A percentile compares a stretch with the other conserved stretches of the same genome.
These are phyloP conservation scores for Talaromyces ruber DNA, from an alignment of 495 filamentous ascomycete genomes.

Conservation along the genomic window DNA sequence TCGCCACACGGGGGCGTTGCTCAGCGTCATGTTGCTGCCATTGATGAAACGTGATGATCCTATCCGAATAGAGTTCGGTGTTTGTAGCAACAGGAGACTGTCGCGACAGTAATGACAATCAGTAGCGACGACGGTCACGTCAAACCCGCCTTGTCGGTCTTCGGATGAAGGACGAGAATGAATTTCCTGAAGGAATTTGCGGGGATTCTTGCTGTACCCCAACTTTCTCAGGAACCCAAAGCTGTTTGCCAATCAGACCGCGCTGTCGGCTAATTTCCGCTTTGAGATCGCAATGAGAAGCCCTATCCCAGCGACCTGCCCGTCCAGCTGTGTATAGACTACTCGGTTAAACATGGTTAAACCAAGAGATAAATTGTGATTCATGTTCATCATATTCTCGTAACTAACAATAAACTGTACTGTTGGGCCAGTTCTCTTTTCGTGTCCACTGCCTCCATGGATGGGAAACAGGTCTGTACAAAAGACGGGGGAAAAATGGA, in stretches of 20 bases:
- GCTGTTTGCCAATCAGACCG: not conserved
- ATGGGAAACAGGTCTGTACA: not conserved
- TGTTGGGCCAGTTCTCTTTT: not conserved
- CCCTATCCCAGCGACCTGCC: not conserved
- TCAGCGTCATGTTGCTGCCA: conserved; percentile 1
- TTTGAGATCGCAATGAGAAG: not conserved
- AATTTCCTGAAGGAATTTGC: not conserved
- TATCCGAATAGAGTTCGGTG: not conserved
- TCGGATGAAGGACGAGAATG: not conserved
- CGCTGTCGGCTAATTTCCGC: not conserved
- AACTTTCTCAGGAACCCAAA: not conserved
- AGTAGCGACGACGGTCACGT: not conserved
- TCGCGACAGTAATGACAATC: not conserved
- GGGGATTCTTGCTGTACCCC: not conserved
- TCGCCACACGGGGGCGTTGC: conserved; percentile 1
- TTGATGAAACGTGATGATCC: conserved; percentile 2
- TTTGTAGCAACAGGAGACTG: not conserved
- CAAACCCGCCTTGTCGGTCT: not conserved
- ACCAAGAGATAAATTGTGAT: not conserved
- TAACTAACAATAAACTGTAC: not conserved
- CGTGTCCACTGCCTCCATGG: not conserved
- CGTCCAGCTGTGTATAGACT: not conserved
- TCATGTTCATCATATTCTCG: not conserved
- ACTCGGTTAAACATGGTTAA: not conserved
- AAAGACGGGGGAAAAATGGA: not conserved